Evolutionary conservation across 208 protist genomes (phyloP).

Genomic region (Endotrypanum monterogeii): DNA sequence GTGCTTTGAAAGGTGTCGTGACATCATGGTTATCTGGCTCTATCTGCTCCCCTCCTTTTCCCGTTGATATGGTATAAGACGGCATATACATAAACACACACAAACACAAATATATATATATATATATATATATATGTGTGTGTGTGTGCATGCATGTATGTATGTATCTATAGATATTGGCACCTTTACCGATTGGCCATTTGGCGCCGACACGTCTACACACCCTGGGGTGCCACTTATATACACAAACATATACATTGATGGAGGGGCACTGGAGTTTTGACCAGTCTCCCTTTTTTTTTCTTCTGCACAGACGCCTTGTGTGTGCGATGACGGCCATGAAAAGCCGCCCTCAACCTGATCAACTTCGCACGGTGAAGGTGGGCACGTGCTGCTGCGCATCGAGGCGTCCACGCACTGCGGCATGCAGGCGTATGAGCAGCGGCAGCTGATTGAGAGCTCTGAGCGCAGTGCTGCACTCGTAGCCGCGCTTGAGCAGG

Average conservation of each 20-base stretch:
- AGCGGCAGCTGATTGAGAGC: not conserved
- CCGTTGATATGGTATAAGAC: not conserved
- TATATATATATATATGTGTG: too few relatives aligned
- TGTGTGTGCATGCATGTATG: not conserved
- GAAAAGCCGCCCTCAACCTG: slow-evolving; percentile 15
- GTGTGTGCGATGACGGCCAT: slow-evolving; percentile 9
- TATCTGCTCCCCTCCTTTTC: not conserved
- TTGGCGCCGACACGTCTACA: too few relatives aligned
- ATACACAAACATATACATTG: too few relatives aligned
- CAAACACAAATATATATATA: too few relatives aligned
- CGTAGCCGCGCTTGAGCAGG: not conserved
- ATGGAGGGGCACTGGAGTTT: not conserved
- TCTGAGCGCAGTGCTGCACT: not conserved
- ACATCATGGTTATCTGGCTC: not conserved
- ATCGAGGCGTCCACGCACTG: slow-evolving; percentile 14
- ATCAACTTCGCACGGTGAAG: slow-evolving; percentile 10
- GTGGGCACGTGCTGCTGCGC: not conserved
- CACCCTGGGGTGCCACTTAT: too few relatives aligned
- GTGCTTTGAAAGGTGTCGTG: too few relatives aligned
- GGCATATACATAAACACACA: not conserved
- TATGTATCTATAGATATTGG: not conserved
- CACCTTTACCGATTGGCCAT: not conserved
- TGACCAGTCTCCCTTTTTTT: not conserved
- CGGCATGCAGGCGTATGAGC: slow-evolving; percentile 11
- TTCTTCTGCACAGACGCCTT: not conserved